Conservation (phyloP, 2,329 filamentous ascomycete genomes). For the Cladosporium austrohemisphaericum region DNA sequence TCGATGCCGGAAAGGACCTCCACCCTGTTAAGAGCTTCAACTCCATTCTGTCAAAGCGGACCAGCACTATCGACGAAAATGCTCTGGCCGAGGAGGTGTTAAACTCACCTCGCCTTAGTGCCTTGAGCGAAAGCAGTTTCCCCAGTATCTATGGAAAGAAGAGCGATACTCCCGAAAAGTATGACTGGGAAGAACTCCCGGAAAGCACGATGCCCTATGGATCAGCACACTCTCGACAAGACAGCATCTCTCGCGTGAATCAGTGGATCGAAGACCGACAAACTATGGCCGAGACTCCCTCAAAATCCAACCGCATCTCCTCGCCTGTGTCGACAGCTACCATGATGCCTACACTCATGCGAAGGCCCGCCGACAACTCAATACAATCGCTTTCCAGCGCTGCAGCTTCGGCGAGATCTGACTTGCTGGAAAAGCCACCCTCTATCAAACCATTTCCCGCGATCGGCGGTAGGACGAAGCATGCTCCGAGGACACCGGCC, state of each 20-base stretch:
- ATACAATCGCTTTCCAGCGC: conserved; percentile 25
- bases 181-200: conserved; percentile 25
- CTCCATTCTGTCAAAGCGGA: conserved; percentile 31
- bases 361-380: conserved; percentile 15
- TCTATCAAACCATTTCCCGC: background rate
- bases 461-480: background rate
- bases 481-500: conserved; percentile 6
- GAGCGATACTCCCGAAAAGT: conserved; percentile 26
- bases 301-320: conserved; percentile 28
- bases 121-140: conserved; percentile 38
- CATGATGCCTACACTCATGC: conserved; percentile 9
- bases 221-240: conserved; percentile 24
- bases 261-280: conserved; percentile 35
- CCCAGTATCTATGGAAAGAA: conserved; percentile 35
- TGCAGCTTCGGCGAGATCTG: conserved; percentile 15
- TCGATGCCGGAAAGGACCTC: conserved; percentile 28
- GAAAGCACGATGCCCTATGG: conserved; percentile 4
- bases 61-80: conserved; percentile 23
- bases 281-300: conserved; percentile 27
- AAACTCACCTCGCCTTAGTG: conserved; percentile 34
- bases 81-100: conserved; percentile 27
- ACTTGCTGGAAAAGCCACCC: background rate
- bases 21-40: conserved; percentile 35
- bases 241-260: conserved; percentile 36
- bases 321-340: conserved; percentile 15